Evolutionary conservation across 495 filamentous ascomycete species (phyloP).

Genomic region (Aspergillus leporis): DNA sequence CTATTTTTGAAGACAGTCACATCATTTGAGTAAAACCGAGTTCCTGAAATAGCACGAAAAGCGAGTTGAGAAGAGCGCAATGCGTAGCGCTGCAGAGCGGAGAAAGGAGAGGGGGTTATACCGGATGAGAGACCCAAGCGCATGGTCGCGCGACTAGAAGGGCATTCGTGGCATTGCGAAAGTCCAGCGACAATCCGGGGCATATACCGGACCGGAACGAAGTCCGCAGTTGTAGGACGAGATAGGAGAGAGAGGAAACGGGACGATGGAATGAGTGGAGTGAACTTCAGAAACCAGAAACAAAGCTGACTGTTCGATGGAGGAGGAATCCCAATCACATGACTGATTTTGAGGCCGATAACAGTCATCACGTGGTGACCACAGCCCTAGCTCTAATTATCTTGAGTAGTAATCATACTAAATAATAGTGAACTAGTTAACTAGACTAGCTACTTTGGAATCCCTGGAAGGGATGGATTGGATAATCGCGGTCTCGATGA

Average conservation of each 20-base stretch:
- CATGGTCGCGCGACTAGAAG: constrained; percentile 29
- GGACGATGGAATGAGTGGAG: background rate
- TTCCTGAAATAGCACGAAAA: constrained; percentile 18
- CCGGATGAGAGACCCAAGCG: constrained; percentile 21
- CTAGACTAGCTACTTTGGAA: too few relatives aligned
- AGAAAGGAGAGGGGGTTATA: constrained; percentile 14
- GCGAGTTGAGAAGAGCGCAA: background rate
- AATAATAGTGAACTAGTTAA: too few relatives aligned
- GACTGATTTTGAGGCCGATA: background rate
- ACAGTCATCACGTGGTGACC: background rate
- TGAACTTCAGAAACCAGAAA: background rate
- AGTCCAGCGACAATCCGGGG: constrained; percentile 8
- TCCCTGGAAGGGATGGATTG: background rate
- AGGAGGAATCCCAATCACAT: background rate
- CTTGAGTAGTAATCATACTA: too few relatives aligned
- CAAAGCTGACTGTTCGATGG: background rate
- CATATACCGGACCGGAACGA: constrained; percentile 11
- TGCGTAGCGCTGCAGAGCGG: background rate
- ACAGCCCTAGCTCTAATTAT: background rate
- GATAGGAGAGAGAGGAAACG: background rate
- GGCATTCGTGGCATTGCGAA: constrained; percentile 21
- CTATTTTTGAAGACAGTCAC: constrained; percentile 36
- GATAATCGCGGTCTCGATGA: constrained; percentile 6
- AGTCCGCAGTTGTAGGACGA: background rate
- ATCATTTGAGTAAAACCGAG: constrained; percentile 14